Evolutionary conservation across 2,329 filamentous ascomycete genomes (phyloP), one percentile per base, ranked within the genome.

Genomic region (Calonectria pseudoreteaudii): DNA sequence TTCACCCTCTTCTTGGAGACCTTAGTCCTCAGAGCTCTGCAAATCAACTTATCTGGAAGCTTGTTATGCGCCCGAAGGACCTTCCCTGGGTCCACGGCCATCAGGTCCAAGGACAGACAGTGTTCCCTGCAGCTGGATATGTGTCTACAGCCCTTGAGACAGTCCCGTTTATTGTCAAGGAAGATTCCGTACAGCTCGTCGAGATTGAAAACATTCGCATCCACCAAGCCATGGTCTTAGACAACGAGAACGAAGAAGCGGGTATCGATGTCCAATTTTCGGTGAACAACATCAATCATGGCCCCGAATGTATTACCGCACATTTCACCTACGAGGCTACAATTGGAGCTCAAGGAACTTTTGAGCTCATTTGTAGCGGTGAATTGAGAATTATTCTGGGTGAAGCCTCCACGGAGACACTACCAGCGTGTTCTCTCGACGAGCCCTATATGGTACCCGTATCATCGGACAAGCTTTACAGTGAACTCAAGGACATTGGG

Each of bases 61-160:
- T 82, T 52, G 30, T 79, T 7, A 75, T 83, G 26, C 74, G 74
- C 7, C 70, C 76, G 0, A 67, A 71, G 2, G 80, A 84, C 26
- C 67, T 83, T 0, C 77, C 81, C 0, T 89, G 87, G 87, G 74
- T 88, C 2, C 52, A 76, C 0, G 83, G 86, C 10, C 86, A 89
- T 31, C 70, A 75, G 8, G 23, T 81, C 20, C 80, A 84, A 20
- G 79, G 80, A 0, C 76, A 85, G 13, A 77, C 82, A 11, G 78
- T 88, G 0, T 87, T 87, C 36, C 87, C 87, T 0, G 82, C 76
- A 1, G 82, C 86, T 20, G 84, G 78, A 0, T 87, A 85, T 67
- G 36, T 85, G 0, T 76, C 79, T 3, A 85, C 86, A 80, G 84
- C 81, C 2, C 75, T 85, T 2, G 85, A 86, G 47, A 50, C 76